A percentile compares a stretch with the other conserved stretches of the same genome.
Evolutionary conservation across 2,329 filamentous ascomycete species (phyloP).

Genomic region (Passalora sequoiae): DNA sequence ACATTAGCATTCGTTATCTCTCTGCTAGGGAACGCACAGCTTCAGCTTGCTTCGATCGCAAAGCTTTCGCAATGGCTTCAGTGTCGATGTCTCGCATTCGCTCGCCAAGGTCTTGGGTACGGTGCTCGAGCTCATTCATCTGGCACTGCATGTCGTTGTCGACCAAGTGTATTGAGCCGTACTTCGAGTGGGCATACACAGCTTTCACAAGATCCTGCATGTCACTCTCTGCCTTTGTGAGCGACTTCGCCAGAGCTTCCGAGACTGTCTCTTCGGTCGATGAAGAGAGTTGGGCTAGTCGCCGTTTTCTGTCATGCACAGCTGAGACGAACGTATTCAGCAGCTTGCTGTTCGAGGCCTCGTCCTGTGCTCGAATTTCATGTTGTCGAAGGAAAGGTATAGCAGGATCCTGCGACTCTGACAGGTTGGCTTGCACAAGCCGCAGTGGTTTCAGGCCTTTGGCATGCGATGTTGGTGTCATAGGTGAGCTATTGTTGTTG

Average conservation of each 20-base stretch:
- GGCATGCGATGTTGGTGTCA: constrained; percentile 1
- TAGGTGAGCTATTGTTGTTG: constrained; percentile 14
- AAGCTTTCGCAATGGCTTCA: constrained; percentile 19
- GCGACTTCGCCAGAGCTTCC: constrained; percentile 33
- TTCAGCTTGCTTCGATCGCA: constrained; percentile 21
- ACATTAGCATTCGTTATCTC: constrained; percentile 1
- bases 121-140: constrained; percentile 35
- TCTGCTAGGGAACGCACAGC: constrained; percentile 8
- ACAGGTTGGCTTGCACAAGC: constrained; percentile 30
- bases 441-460: constrained; percentile 31
- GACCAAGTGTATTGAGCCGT: constrained; percentile 18
- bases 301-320: constrained; percentile 32
- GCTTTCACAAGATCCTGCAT: constrained; percentile 35
- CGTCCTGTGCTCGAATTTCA: constrained; percentile 24
- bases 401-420: constrained; percentile 28
- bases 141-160: constrained; percentile 26
- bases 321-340: constrained; percentile 27
- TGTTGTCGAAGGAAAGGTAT: constrained; percentile 28
- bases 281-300: constrained; percentile 33
- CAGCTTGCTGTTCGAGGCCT: constrained; percentile 14
- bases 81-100: constrained; percentile 35
- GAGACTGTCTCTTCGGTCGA: constrained; percentile 32
- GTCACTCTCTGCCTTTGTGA: constrained; percentile 36
- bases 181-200: constrained; percentile 35
- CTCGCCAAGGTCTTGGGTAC: constrained; percentile 36